These are phyloP conservation scores for Chlorella variabilis DNA, from an alignment of 163 green algal genomes.

Conservation along the genomic window DNA sequence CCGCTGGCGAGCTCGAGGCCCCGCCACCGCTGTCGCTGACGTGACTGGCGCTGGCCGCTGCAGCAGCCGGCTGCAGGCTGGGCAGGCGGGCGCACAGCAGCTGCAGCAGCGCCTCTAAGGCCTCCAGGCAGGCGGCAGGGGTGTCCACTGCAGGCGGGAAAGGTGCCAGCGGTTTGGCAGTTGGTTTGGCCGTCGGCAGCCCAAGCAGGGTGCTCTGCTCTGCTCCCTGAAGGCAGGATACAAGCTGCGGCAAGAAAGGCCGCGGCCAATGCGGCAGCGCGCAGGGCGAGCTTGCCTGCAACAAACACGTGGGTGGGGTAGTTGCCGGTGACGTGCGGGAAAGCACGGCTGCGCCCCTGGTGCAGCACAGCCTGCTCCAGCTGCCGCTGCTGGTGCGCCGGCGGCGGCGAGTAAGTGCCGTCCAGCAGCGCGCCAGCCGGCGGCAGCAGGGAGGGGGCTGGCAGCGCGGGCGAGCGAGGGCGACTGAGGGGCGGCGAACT, in stretches of 20 bases:
- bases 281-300: too few relatives aligned
- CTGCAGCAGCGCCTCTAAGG: slow-evolving; percentile 1
- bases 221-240: too few relatives aligned
- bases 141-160: neutral
- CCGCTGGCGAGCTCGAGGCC: neutral
- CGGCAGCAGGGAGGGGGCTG: neutral
- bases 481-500: neutral
- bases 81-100: slow-evolving; percentile 8
- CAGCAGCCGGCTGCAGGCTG: neutral
- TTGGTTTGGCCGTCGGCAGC: too few relatives aligned
- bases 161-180: too few relatives aligned
- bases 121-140: neutral
- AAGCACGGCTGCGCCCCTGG: slow-evolving; percentile 37
- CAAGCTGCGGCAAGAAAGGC: neutral
- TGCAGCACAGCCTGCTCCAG: slow-evolving; percentile 21
- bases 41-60: neutral
- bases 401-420: slow-evolving; percentile 6
- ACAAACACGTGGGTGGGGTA: slow-evolving; percentile 45
- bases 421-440: neutral
- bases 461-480: neutral
- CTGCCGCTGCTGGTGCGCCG: neutral
- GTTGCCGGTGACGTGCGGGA: slow-evolving; percentile 40
- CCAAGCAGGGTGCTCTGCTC: neutral
- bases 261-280: neutral
- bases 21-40: neutral